Percentiles rank a stretch among this genome's conserved stretches.
phyloP scores from a whole-genome alignment of 306 rosid species.

The Delonix regia region DNA sequence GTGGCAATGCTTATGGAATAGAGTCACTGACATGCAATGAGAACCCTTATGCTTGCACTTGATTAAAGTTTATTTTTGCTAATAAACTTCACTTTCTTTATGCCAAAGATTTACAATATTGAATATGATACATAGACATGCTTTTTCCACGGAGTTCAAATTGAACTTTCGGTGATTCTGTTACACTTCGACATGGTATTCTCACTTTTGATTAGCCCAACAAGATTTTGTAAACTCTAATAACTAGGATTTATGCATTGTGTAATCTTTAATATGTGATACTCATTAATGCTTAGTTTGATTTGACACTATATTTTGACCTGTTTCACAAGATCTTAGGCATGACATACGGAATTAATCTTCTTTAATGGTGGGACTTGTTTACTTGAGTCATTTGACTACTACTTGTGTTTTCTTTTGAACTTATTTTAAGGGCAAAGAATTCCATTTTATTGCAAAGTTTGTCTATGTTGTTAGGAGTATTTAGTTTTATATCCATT shows the following conservation, averaged over 20 bases:
- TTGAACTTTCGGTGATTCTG: slow-evolving; percentile 80
- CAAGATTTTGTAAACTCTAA: slow-evolving; percentile 3
- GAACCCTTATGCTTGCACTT: slow-evolving; percentile 2
- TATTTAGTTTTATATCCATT: no score
- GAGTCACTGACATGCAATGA: background rate
- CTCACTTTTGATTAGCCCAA: slow-evolving; percentile 22
- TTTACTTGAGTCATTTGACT: slow-evolving; percentile 86
- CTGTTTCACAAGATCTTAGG: slow-evolving; percentile 74
- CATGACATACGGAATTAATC: slow-evolving; percentile 63
- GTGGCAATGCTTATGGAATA: no score
- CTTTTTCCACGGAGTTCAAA: slow-evolving; percentile 80
- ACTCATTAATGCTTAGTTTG: slow-evolving; percentile 23
- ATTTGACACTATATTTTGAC: slow-evolving; percentile 35
- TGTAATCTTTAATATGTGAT: slow-evolving; percentile 22
- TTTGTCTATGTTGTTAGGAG: no score
- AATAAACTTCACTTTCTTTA: slow-evolving; percentile 36
- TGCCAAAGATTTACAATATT: slow-evolving; percentile 74
- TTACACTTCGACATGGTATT: slow-evolving; percentile 87
- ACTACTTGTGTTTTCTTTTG: slow-evolving; percentile 65
- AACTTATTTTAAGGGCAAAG: no score
- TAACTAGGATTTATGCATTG: slow-evolving; percentile 11
- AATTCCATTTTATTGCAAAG: no score
- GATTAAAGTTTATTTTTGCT: slow-evolving; percentile 4
- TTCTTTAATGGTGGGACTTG: slow-evolving; percentile 92
- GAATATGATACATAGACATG: slow-evolving; percentile 84